phyloP scores from a whole-genome alignment of 371 early-diverging fungal genomes.

The Circinella umbellata region DNA sequence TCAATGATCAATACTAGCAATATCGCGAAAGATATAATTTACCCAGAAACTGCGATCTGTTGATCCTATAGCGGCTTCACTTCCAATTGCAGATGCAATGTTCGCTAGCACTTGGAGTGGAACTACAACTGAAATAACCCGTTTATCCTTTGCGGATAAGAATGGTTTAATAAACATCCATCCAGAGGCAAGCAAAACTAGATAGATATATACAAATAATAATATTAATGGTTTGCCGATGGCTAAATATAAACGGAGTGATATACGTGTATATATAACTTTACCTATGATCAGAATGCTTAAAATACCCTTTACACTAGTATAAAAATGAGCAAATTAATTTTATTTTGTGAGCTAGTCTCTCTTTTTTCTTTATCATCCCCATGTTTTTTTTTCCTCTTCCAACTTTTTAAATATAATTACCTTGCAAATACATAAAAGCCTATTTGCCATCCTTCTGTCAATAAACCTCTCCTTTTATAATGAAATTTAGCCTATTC shows the following conservation, averaged over 20 bases:
- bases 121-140: slow-evolving; percentile 55
- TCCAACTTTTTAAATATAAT: neutral
- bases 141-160: slow-evolving; percentile 57
- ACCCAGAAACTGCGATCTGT: slow-evolving; percentile 61
- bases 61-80: slow-evolving; percentile 59
- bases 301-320: slow-evolving; percentile 56
- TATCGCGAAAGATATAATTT: slow-evolving; percentile 1
- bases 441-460: slow-evolving; percentile 61
- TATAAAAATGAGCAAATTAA: neutral
- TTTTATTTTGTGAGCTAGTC: too few species aligned
- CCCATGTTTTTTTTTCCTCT: too few species aligned
- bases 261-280: neutral
- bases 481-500: slow-evolving; percentile 56
- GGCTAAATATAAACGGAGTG: too few species aligned
- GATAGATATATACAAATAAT: neutral
- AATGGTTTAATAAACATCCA: slow-evolving; percentile 70
- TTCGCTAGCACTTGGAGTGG: slow-evolving; percentile 63
- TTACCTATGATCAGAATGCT: slow-evolving; percentile 61
- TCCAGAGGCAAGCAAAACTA: slow-evolving; percentile 60
- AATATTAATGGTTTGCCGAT: too few species aligned
- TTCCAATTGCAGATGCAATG: slow-evolving; percentile 53
- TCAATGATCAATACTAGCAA: too few species aligned
- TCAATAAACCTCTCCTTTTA: slow-evolving; percentile 48
- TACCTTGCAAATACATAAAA: slow-evolving; percentile 64
- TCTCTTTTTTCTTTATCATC: too few species aligned